Percentiles rank a stretch among this genome's conserved stretches.
Evolutionary conservation across 768 basidiomycete species (phyloP).

Genomic region (Auricularia heimuer): DNA sequence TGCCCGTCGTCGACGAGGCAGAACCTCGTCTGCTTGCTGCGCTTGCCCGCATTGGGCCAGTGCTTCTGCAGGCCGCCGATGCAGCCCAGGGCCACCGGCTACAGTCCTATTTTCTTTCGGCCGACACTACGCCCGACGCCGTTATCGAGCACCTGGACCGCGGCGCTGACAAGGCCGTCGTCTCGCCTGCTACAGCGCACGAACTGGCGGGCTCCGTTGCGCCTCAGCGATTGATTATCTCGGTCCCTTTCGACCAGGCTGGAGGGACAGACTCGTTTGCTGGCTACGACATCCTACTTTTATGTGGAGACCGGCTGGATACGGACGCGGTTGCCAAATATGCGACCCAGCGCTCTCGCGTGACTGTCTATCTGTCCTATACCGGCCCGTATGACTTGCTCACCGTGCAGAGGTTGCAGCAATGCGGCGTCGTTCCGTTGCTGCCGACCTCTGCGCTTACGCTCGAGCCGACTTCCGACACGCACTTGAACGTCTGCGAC

Average conservation of each 20-base stretch:
- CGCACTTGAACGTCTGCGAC: constrained; percentile 65
- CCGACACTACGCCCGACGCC: constrained; percentile 45
- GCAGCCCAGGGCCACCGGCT: constrained; percentile 25
- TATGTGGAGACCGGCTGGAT: constrained; percentile 68
- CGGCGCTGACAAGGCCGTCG: constrained; percentile 73
- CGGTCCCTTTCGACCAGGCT: constrained; percentile 63
- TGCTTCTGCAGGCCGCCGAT: constrained; percentile 36
- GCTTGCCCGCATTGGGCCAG: constrained; percentile 66
- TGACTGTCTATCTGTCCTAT: constrained; percentile 53
- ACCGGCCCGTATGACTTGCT: constrained; percentile 21
- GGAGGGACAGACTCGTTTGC: constrained; percentile 30
- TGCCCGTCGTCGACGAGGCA: constrained; percentile 43
- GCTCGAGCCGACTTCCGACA: constrained; percentile 38
- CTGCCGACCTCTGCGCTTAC: constrained; percentile 66
- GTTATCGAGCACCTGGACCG: constrained; percentile 60
- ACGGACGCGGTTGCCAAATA: constrained; percentile 46
- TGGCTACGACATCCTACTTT: constrained; percentile 58
- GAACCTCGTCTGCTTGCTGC: constrained; percentile 42
- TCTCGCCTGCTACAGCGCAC: constrained; percentile 56
- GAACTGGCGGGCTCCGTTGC: constrained; percentile 56
- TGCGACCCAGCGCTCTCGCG: constrained; percentile 27
- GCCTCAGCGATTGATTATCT: constrained; percentile 59
- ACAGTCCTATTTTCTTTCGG: constrained; percentile 38
- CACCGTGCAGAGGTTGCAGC: constrained; percentile 29
- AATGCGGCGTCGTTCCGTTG: constrained; percentile 54